phyloP scores from a whole-genome alignment of 768 basidiomycete genomes.

The Mycena indigotica region DNA sequence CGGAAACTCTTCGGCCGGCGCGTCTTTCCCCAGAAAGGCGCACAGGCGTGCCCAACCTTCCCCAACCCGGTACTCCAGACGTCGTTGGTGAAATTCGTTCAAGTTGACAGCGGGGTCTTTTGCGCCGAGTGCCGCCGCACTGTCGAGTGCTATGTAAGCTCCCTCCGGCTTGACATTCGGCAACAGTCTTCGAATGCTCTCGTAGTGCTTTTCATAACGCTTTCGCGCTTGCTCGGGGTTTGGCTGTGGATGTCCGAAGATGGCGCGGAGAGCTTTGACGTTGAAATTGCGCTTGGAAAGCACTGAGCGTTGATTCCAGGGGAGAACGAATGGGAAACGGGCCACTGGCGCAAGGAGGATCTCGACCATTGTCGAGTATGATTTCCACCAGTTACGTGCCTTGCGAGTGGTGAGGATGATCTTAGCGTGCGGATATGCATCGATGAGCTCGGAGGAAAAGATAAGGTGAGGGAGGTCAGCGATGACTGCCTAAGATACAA shows the following conservation, averaged over 20 bases:
- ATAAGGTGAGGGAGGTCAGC: slow-evolving; percentile 1
- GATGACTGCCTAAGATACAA: not conserved
- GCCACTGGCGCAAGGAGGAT: not conserved
- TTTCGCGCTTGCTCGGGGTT: not conserved
- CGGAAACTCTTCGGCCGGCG: not conserved
- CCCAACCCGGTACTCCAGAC: slow-evolving; percentile 5
- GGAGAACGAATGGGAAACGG: not conserved
- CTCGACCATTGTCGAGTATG: not conserved
- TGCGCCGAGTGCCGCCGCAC: too few relatives aligned
- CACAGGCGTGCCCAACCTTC: slow-evolving; percentile 5
- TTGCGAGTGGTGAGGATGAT: slow-evolving; percentile 8
- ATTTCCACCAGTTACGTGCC: slow-evolving; percentile 4
- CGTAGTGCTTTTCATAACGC: not conserved
- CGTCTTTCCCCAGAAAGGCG: not conserved
- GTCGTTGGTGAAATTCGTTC: not conserved
- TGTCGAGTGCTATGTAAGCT: not conserved
- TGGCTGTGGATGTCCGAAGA: not conserved
- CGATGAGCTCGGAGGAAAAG: slow-evolving; percentile 1
- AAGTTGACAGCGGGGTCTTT: too few relatives aligned
- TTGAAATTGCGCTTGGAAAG: not conserved
- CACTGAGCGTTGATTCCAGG: not conserved
- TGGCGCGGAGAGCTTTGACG: not conserved
- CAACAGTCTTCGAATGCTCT: not conserved
- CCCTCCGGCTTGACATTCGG: not conserved
- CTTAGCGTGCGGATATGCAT: slow-evolving; percentile 1